Evolutionary conservation across 306 rosid species (phyloP).

Genomic region (Arachis hypogaea): DNA sequence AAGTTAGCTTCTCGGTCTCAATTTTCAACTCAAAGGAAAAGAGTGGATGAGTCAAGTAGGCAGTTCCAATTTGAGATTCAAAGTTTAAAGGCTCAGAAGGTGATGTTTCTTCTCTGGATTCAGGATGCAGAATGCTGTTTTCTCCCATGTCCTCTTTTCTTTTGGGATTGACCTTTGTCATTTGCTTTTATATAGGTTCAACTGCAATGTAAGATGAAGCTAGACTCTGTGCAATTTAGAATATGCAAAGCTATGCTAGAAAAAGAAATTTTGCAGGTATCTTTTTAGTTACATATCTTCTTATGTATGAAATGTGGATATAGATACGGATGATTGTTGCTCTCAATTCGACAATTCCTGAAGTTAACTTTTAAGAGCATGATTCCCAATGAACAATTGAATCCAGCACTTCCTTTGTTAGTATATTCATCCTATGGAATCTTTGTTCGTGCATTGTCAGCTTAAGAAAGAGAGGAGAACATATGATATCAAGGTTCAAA

Average conservation of each 20-base stretch:
- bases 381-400: conserved; percentile 10
- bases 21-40: conserved; percentile 68
- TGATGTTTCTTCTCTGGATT: conserved; percentile 31
- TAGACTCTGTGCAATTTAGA: conserved; percentile 81
- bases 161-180: conserved; percentile 22
- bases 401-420: conserved; percentile 11
- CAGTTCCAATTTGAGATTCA: conserved; percentile 74
- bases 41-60: conserved; percentile 61
- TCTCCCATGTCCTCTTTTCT: not conserved
- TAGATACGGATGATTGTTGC: conserved; percentile 11
- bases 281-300: conserved; percentile 15
- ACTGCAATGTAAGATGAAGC: conserved; percentile 81
- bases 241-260: conserved; percentile 68
- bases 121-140: not conserved
- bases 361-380: conserved; percentile 1
- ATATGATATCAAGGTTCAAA: conserved; percentile 58
- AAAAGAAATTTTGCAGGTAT: conserved; percentile 90
- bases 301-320: not conserved
- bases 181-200: conserved; percentile 64
- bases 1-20: conserved; percentile 79
- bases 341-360: conserved; percentile 9
- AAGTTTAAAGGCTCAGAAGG: conserved; percentile 90
- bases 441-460: conserved; percentile 51
- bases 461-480: conserved; percentile 78
- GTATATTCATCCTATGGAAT: conserved; percentile 29